Evolutionary conservation across 805 yeast genomes (phyloP).

Genomic region (Spathaspora passalidarum): DNA sequence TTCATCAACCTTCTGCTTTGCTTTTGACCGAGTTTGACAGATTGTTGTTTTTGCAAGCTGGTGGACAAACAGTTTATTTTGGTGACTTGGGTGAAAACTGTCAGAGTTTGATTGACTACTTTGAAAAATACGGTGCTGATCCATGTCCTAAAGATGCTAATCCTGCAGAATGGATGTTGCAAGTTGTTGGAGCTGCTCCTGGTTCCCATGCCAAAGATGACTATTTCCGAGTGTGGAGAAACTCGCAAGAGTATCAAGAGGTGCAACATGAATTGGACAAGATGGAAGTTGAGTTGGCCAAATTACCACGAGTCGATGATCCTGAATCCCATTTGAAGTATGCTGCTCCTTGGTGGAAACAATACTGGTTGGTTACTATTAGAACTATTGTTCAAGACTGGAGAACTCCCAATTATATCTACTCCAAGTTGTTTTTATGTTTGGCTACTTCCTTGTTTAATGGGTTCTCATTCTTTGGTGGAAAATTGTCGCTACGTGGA

Average conservation of each 20-base stretch:
- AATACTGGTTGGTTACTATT: constrained; percentile 26
- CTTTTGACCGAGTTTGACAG: constrained; percentile 73
- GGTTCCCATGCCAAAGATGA: constrained; percentile 68
- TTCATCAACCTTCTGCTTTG: constrained; percentile 81
- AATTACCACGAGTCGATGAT: constrained; percentile 13
- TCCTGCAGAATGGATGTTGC: constrained; percentile 84
- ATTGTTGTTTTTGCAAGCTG: constrained; percentile 58
- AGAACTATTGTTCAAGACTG: constrained; percentile 27
- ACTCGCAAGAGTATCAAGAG: constrained; percentile 56
- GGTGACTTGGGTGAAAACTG: constrained; percentile 73
- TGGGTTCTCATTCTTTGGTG: constrained; percentile 70
- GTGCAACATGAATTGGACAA: constrained; percentile 57
- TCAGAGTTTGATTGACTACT: constrained; percentile 52
- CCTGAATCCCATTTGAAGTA: constrained; percentile 21
- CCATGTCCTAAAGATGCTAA: constrained; percentile 30
- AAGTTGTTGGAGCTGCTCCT: constrained; percentile 76
- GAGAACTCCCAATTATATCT: constrained; percentile 62
- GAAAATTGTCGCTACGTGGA: constrained; percentile 49
- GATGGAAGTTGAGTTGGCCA: constrained; percentile 54
- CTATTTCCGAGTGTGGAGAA: constrained; percentile 70
- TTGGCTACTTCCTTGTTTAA: constrained; percentile 56
- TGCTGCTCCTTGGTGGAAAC: constrained; percentile 25
- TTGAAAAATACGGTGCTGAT: constrained; percentile 64
- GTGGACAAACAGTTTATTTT: constrained; percentile 75
- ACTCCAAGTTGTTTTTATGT: constrained; percentile 57